Conservation (phyloP, 202 grass and related monocot genomes). For the Schoenoplectus triqueter region DNA sequence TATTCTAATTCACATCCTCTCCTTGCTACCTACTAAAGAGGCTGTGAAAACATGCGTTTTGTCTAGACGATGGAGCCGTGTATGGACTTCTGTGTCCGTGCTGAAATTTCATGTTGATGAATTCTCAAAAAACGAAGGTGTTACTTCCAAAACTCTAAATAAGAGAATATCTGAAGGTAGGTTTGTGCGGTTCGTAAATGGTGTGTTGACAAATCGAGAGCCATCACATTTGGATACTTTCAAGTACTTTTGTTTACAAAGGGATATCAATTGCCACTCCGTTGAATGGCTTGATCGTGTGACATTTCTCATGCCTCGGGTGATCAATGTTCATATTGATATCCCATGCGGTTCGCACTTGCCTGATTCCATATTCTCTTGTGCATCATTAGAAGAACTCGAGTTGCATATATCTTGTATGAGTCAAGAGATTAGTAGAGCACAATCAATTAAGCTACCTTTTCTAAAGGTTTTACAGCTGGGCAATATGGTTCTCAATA, state of each 20-base stretch:
- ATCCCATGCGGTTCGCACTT: not conserved
- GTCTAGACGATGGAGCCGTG: slow-evolving; percentile 12
- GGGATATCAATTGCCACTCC: not conserved
- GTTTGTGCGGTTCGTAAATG: not conserved
- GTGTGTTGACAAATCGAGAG: not conserved
- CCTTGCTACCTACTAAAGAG: not conserved
- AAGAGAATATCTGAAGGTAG: not conserved
- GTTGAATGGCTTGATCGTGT: not conserved
- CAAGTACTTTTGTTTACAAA: not conserved
- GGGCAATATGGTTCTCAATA: not conserved
- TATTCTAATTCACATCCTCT: not conserved
- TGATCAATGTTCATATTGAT: not conserved
- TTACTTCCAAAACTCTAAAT: not conserved
- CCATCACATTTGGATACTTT: not conserved
- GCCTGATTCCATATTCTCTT: not conserved
- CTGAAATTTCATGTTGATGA: not conserved
- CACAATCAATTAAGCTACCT: slow-evolving; percentile 16
- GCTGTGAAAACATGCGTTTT: slow-evolving; percentile 20
- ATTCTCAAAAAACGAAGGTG: not conserved
- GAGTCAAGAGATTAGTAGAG: not conserved
- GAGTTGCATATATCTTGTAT: not conserved
- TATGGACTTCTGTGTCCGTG: slow-evolving; percentile 2
- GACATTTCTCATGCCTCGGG: not conserved
- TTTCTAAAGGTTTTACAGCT: slow-evolving; percentile 3
- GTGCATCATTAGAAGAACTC: slow-evolving; percentile 16